Evolutionary conservation across 345 rosid species (phyloP).

Genomic region (Populus alba): DNA sequence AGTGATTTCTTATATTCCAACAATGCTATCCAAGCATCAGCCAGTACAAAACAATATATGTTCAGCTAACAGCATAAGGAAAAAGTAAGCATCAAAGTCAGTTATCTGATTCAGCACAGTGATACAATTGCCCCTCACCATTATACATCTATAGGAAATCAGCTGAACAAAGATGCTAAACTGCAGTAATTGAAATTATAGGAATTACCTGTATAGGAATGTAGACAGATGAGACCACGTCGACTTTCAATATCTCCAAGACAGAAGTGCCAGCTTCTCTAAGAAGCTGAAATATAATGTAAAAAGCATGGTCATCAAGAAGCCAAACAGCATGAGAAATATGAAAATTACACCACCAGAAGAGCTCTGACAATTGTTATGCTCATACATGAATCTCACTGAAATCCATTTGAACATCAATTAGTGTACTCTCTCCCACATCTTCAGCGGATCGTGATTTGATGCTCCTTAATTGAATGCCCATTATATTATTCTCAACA

Average conservation of each 20-base stretch:
- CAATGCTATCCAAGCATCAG: constrained; percentile 7
- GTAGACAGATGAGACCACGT: constrained; percentile 69
- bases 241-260: constrained; percentile 88
- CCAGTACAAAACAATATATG: neutral
- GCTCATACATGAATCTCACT: constrained; percentile 89
- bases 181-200: constrained; percentile 16
- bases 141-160: constrained; percentile 1
- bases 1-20: neutral
- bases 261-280: constrained; percentile 74
- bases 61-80: neutral
- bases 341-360: constrained; percentile 17
- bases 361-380: constrained; percentile 23
- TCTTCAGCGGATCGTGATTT: constrained; percentile 79
- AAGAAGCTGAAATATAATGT: constrained; percentile 63
- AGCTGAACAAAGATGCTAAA: constrained; percentile 13
- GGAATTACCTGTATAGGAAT: constrained; percentile 70
- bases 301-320: constrained; percentile 18
- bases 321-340: constrained; percentile 13
- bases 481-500: constrained; percentile 77
- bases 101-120: too few relatives aligned
- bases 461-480: constrained; percentile 65
- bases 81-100: neutral
- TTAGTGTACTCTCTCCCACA: constrained; percentile 84
- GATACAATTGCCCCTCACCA: neutral
- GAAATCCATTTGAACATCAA: constrained; percentile 84